Base-by-base conservation (phyloP, 176 grass and related monocot genomes). In the Oryza nivara region DNA sequence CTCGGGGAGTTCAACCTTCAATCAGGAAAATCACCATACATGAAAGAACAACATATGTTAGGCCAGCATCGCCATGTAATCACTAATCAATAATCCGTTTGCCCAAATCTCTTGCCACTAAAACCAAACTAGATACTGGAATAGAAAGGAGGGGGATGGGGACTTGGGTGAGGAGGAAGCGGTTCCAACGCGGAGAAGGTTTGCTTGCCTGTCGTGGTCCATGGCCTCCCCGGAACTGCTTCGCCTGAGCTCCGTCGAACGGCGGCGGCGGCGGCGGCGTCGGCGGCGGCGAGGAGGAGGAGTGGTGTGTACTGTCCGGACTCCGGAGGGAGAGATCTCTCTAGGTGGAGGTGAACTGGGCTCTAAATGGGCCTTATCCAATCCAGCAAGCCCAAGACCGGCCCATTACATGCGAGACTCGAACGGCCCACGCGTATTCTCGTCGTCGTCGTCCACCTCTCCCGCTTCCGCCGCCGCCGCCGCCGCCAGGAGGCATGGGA, bases 1-100 rank as follows among this genome's bases (percentile, higher is more conserved):
- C 93, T 95, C 17, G 91, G 93, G 46, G 87, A 90, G 86, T 98
- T 98, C 78, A 98, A 78, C 85, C 92, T 98, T 75, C 11, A 56
- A 19, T 60, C n/a, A 80, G 2, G 7, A 72, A 70, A 49, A 38
- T 38, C 0, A 67, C 26, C 25, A 38, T 47, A 70, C 47, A 36
- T 36, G 35, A 36, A 36, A 36, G 35, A 70, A 63, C 47, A 80
- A 8, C 16, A 64, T 2, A 9, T 1, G 17, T 12, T 1, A 75
- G 40, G 64, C 14, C 4, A 86, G 20, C 26, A 41, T 51, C 51
- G 40, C 4, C 5, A 78, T 32, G 78, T 9, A 70, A 30, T 64
- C 17, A 70, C 16, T 49, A 11, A 65, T 64, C 17, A 70, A 30
- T 49, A 11, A 65, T 26, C 48, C 6, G 28, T 30, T 23, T 38